phyloP scores from a whole-genome alignment of 306 rosid genomes.

The Dalbergia cultrata region DNA sequence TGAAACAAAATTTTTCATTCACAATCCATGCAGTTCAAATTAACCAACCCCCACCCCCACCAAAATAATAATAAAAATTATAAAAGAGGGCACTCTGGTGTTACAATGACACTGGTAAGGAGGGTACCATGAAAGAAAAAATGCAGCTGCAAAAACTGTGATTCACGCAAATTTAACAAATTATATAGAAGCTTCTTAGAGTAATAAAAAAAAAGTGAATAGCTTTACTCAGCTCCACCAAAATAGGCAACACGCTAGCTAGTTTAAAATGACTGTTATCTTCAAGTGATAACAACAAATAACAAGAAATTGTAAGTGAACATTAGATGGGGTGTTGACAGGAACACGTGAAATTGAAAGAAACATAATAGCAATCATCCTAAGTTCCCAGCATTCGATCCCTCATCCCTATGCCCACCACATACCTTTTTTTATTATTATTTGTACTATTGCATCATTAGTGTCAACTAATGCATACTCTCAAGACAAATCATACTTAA shows the following conservation, averaged over 20 bases:
- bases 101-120: neutral
- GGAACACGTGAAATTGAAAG: neutral
- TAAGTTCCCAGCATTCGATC: neutral
- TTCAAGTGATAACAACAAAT: neutral
- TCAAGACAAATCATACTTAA: neutral
- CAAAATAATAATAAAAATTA: neutral
- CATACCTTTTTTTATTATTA: neutral
- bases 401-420: neutral
- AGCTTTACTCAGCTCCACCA: neutral
- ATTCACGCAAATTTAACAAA: conserved; percentile 18
- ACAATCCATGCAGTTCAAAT: conserved; percentile 6
- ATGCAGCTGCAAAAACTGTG: neutral
- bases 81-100: neutral
- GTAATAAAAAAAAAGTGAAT: conserved; percentile 24
- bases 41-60: too few relatives aligned
- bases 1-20: conserved; percentile 16
- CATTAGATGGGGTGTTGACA: neutral
- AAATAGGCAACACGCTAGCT: conserved; percentile 13
- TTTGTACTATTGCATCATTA: neutral
- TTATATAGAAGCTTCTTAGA: neutral
- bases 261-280: conserved; percentile 8
- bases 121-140: neutral
- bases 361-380: neutral
- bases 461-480: conserved; percentile 18
- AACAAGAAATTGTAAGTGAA: neutral